Conservation (phyloP, 345 rosid genomes). For the Eucalyptus fibrosa region DNA sequence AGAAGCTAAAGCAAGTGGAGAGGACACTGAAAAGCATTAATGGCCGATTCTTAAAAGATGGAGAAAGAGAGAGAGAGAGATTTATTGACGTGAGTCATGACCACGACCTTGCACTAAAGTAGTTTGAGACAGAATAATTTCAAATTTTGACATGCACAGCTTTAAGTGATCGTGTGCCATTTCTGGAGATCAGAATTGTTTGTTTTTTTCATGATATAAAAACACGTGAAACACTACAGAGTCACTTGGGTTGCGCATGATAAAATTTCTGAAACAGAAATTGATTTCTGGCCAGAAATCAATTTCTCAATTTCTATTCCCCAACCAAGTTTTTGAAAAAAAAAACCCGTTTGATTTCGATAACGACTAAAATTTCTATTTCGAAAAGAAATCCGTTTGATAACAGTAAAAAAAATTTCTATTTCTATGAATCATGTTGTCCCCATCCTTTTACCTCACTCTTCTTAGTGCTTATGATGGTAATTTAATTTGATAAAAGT, state of each 20-base stretch:
- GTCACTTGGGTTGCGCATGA: not conserved
- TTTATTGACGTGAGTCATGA: not conserved
- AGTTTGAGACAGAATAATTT: not conserved
- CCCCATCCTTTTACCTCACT: no score
- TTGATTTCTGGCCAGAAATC: no score
- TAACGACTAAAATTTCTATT: no score
- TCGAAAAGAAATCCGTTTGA: no score
- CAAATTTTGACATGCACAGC: not conserved
- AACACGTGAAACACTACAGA: not conserved
- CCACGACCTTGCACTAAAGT: not conserved
- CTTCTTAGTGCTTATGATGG: no score
- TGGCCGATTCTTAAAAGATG: conserved; percentile 14
- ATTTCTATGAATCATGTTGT: no score
- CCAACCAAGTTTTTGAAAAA: no score
- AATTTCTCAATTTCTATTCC: no score
- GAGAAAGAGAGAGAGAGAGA: not conserved
- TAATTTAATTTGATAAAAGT: no score
- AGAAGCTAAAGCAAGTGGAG: not conserved
- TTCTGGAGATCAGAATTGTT: not conserved
- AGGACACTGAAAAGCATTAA: conserved; percentile 35
- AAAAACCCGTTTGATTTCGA: no score
- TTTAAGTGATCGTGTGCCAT: not conserved
- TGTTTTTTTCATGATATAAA: not conserved
- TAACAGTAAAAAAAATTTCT: no score
- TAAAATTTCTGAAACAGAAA: no score